Evolutionary conservation across 257 asterid species (phyloP).

Genomic region (Solanum chaucha): DNA sequence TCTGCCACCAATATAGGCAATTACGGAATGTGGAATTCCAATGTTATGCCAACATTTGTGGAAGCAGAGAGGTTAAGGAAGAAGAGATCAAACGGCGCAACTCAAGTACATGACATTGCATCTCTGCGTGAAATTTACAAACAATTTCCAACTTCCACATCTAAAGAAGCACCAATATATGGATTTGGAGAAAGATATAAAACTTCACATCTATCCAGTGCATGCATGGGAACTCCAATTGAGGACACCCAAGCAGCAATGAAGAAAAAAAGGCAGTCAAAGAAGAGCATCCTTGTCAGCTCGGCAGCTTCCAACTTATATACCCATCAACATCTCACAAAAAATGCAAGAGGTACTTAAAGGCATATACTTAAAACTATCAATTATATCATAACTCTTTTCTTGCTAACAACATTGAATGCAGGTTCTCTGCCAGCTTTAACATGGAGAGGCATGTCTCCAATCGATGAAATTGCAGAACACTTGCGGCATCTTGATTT

Average conservation of each 20-base stretch:
- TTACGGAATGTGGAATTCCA: conserved; percentile 20
- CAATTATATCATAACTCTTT: background rate
- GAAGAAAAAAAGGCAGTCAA: conserved; percentile 50
- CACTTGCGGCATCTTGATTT: conserved; percentile 43
- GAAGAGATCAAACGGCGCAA: conserved; percentile 43
- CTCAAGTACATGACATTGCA: conserved; percentile 34
- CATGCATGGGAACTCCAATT: conserved; percentile 46
- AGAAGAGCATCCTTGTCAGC: conserved; percentile 28
- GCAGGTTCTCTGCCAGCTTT: conserved; percentile 55
- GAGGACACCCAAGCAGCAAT: conserved; percentile 26
- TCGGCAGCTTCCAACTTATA: conserved; percentile 22
- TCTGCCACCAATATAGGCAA: conserved; percentile 12
- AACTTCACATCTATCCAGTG: conserved; percentile 20
- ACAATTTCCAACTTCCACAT: conserved; percentile 22
- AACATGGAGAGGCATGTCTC: conserved; percentile 35
- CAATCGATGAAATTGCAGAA: conserved; percentile 40
- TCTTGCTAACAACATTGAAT: conserved; percentile 3
- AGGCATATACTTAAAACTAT: background rate
- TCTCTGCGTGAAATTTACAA: conserved; percentile 26
- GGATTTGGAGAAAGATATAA: conserved; percentile 10
- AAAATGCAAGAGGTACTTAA: conserved; percentile 26
- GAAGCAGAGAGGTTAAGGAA: conserved; percentile 27
- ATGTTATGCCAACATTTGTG: conserved; percentile 32
- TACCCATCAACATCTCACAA: conserved; percentile 17
- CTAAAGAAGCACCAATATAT: conserved; percentile 18